Percentiles rank a stretch among this genome's conserved stretches.
These are phyloP conservation scores for Camellia oleifera DNA, from an alignment of 179 eudicot genomes.

Conservation along the genomic window DNA sequence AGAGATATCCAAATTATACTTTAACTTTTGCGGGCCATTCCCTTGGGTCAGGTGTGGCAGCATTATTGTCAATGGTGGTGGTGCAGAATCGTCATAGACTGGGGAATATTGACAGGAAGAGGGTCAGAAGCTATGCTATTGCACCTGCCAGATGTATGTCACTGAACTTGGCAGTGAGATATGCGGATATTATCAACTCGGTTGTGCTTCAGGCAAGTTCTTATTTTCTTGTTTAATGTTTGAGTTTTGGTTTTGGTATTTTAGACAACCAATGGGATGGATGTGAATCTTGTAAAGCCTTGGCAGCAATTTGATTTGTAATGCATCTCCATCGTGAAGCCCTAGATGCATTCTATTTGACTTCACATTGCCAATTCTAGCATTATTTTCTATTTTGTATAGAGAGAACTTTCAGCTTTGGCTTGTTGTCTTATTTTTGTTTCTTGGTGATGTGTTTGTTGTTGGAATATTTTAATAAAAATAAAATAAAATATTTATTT, in stretches of 20 bases:
- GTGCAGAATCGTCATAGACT: conserved; percentile 56
- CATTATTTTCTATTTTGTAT: neutral
- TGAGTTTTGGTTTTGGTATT: neutral
- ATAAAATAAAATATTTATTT: too few species aligned
- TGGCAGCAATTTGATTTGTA: neutral
- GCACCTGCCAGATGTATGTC: conserved; percentile 93
- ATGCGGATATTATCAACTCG: conserved; percentile 84
- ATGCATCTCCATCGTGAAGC: neutral
- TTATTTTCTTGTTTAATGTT: neutral
- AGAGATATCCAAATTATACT: conserved; percentile 56
- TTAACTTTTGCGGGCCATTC: conserved; percentile 89
- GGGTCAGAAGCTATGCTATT: conserved; percentile 77
- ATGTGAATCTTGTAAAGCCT: neutral
- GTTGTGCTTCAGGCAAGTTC: conserved; percentile 82
- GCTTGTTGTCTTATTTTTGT: neutral
- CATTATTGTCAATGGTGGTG: conserved; percentile 67
- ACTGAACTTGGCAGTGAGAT: conserved; percentile 83
- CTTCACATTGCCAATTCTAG: neutral
- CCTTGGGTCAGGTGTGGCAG: conserved; percentile 81
- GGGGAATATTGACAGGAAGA: conserved; percentile 68
- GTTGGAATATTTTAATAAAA: too few species aligned
- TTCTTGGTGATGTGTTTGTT: conserved; percentile 1
- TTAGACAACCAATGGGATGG: neutral
- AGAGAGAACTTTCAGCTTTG: neutral
- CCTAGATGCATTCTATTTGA: neutral